phyloP scores from a whole-genome alignment of 352 stramenopile species.

The Globisporangium ultimum region DNA sequence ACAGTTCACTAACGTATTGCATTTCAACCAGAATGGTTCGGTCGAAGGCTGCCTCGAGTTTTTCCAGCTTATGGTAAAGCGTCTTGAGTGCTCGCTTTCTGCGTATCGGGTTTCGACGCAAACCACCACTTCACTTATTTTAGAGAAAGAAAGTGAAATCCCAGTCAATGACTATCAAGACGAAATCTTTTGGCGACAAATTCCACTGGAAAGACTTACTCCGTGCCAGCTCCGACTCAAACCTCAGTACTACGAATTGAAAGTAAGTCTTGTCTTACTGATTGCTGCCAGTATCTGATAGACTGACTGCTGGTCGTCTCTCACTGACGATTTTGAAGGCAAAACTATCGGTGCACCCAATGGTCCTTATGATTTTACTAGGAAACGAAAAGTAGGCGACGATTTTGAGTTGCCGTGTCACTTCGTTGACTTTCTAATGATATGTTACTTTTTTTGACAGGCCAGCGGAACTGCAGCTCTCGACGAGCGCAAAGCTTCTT shows the following conservation, averaged over 20 bases:
- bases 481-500: conserved; percentile 44
- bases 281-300: background rate
- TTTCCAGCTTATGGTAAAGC: conserved; percentile 35
- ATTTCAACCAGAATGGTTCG: conserved; percentile 26
- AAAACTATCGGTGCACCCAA: conserved; percentile 29
- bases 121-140: background rate
- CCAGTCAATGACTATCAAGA: conserved; percentile 2
- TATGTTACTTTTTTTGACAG: conserved; percentile 13
- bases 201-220: conserved; percentile 32
- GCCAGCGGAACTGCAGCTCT: conserved; percentile 39
- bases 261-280: conserved; percentile 11
- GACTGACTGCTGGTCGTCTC: background rate
- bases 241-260: conserved; percentile 43
- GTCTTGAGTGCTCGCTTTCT: conserved; percentile 32
- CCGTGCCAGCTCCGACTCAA: conserved; percentile 26
- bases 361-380: conserved; percentile 46
- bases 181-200: conserved; percentile 25
- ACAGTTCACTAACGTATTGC: background rate
- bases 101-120: conserved; percentile 14
- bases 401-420: conserved; percentile 5
- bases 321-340: conserved; percentile 11
- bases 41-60: conserved; percentile 44
- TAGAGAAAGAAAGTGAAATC: conserved; percentile 4
- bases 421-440: no score
- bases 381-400: conserved; percentile 39